Percentiles rank a stretch among this genome's conserved stretches.
Evolutionary conservation across 2,329 filamentous ascomycete genomes (phyloP).

Genomic region (Remersonia thermophila): DNA sequence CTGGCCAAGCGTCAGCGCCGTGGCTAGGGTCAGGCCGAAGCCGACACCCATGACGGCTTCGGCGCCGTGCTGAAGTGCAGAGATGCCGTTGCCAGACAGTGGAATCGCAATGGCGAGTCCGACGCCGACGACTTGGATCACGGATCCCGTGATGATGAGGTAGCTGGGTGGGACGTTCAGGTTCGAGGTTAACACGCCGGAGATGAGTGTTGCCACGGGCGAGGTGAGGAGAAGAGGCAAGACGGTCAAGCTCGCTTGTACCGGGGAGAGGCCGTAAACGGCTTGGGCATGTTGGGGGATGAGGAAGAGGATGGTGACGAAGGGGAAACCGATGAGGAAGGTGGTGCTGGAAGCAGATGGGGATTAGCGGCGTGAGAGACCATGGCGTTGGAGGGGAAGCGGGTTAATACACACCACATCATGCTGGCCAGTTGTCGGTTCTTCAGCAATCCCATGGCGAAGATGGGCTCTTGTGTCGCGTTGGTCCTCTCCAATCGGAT

Average conservation of each 20-base stretch:
- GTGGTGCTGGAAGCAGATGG: conserved; percentile 13
- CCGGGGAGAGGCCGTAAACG: conserved; percentile 20
- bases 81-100: conserved; percentile 8
- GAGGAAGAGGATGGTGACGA: conserved; percentile 24
- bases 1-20: conserved; percentile 21
- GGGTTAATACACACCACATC: conserved; percentile 20
- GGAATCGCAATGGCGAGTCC: conserved; percentile 21
- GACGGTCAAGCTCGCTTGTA: conserved; percentile 23
- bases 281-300: conserved; percentile 26
- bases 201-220: conserved; percentile 21
- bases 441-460: conserved; percentile 23
- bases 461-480: conserved; percentile 23
- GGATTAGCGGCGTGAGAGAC: neutral
- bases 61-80: conserved; percentile 22
- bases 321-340: conserved; percentile 24
- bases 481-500: neutral
- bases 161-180: conserved; percentile 22
- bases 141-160: conserved; percentile 18
- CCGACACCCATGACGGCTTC: conserved; percentile 26
- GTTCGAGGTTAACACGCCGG: conserved; percentile 20
- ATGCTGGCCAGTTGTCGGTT: conserved; percentile 22
- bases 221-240: conserved; percentile 24
- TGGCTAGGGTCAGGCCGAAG: conserved; percentile 23
- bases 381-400: too few relatives aligned
- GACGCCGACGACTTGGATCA: conserved; percentile 23